Conservation (phyloP, 2,329 filamentous ascomycete species). For the Microsporum canis region DNA sequence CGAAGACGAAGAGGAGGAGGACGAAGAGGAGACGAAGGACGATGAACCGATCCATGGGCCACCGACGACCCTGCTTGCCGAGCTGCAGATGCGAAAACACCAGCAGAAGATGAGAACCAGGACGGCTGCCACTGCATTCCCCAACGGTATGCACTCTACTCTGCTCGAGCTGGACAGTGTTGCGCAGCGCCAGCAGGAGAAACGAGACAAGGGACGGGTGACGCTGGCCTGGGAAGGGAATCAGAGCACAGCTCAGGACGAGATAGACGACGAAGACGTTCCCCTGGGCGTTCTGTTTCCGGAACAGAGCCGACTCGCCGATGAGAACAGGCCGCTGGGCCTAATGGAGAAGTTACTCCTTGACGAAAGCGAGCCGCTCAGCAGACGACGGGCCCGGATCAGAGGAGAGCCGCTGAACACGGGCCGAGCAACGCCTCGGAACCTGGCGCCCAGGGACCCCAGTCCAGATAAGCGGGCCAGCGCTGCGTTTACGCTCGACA, state of each 20-base stretch:
- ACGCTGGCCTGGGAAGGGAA: slow-evolving; percentile 77
- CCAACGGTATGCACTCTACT: slow-evolving; percentile 80
- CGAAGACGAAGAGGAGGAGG: slow-evolving; percentile 38
- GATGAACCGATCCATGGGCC: slow-evolving; percentile 48
- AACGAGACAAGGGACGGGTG: slow-evolving; percentile 62
- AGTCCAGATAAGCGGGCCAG: slow-evolving; percentile 21
- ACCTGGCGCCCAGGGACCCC: slow-evolving; percentile 9
- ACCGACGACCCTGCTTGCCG: slow-evolving; percentile 83
- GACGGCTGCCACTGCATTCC: slow-evolving; percentile 50
- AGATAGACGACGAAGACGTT: slow-evolving; percentile 66
- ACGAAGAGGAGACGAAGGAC: slow-evolving; percentile 37
- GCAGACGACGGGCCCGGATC: slow-evolving; percentile 61
- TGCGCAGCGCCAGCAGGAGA: slow-evolving; percentile 67
- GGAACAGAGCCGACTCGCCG: slow-evolving; percentile 23
- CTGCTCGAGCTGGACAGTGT: slow-evolving; percentile 84
- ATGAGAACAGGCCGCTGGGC: slow-evolving; percentile 34
- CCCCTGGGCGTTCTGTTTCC: slow-evolving; percentile 73
- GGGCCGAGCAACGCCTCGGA: slow-evolving; percentile 3
- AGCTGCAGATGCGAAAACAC: slow-evolving; percentile 81
- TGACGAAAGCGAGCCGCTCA: slow-evolving; percentile 87
- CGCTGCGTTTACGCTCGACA: slow-evolving; percentile 25
- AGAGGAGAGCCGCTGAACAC: slow-evolving; percentile 44
- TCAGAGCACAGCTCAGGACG: slow-evolving; percentile 27
- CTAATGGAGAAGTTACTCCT: slow-evolving; percentile 58
- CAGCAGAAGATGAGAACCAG: slow-evolving; percentile 72